Evolutionary conservation across 2,329 filamentous ascomycete species (phyloP).

Genomic region (Geosmithia morbida): DNA sequence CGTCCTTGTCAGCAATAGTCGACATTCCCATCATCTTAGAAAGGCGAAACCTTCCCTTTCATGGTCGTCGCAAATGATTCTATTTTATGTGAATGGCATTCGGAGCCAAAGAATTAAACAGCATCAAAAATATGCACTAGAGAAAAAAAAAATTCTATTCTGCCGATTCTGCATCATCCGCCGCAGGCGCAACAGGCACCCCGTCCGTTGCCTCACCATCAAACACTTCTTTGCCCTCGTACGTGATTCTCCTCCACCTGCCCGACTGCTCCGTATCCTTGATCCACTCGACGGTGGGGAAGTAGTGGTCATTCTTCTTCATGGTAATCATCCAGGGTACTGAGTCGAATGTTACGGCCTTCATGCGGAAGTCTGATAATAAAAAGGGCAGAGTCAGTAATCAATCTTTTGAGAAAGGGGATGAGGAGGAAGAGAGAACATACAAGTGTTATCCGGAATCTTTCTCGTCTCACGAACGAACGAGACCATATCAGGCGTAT

Average conservation of each 20-base stretch:
- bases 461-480: conserved; percentile 73
- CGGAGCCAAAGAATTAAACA: neutral
- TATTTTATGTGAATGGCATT: too few species aligned
- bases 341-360: conserved; percentile 96
- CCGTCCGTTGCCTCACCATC: conserved; percentile 40
- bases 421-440: conserved; percentile 12
- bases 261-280: conserved; percentile 44
- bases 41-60: too few species aligned
- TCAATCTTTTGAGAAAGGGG: neutral
- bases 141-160: conserved; percentile 12
- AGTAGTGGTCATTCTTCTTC: conserved; percentile 99
- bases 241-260: conserved; percentile 49
- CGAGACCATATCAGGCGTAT: conserved; percentile 66
- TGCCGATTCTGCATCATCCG: conserved; percentile 8
- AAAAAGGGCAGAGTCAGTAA: neutral
- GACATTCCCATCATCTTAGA: too few species aligned
- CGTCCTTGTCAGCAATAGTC: too few species aligned
- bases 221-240: conserved; percentile 36
- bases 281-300: conserved; percentile 56
- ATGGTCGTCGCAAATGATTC: too few species aligned
- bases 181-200: conserved; percentile 22
- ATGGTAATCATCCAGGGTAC: conserved; percentile 99
- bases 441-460: conserved; percentile 90
- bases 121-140: neutral
- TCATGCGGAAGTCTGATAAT: conserved; percentile 68